A percentile compares a stretch with the other conserved stretches of the same genome.
These are phyloP conservation scores for Emergomyces africanus DNA, from an alignment of 2,329 filamentous ascomycete species.

Conservation along the genomic window DNA sequence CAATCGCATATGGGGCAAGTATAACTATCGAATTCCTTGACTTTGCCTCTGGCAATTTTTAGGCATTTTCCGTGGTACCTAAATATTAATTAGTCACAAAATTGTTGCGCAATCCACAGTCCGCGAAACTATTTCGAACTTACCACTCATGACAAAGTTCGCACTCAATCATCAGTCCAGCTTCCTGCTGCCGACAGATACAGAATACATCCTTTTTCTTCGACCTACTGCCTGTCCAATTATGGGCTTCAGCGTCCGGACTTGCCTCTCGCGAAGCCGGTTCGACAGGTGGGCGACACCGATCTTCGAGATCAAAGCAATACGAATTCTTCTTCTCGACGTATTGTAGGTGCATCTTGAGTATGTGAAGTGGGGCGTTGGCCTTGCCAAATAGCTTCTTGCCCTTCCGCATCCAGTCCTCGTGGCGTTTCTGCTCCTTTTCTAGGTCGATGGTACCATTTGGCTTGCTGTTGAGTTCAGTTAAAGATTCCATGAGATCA, in stretches of 20 bases:
- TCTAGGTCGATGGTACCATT: conserved; percentile 84
- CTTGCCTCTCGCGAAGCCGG: conserved; percentile 75
- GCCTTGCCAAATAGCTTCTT: conserved; percentile 98
- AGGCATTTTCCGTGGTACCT: conserved; percentile 98
- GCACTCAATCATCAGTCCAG: conserved; percentile 99
- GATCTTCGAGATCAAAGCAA: conserved; percentile 86
- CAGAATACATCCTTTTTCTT: conserved; percentile 76
- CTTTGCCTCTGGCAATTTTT: conserved; percentile 93
- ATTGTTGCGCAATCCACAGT: not conserved
- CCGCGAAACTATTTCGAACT: conserved; percentile 21
- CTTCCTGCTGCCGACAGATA: conserved; percentile 84
- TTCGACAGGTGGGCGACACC: conserved; percentile 79
- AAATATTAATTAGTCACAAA: conserved; percentile 16
- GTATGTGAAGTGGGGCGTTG: conserved; percentile 89
- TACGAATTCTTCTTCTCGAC: conserved; percentile 79
- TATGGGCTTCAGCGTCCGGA: conserved; percentile 38
- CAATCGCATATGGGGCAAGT: conserved; percentile 98
- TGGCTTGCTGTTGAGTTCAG: conserved; percentile 85
- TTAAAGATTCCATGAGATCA: conserved; percentile 74
- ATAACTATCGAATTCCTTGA: conserved; percentile 97
- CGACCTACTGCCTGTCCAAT: conserved; percentile 32
- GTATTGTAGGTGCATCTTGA: conserved; percentile 88
- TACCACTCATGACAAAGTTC: conserved; percentile 96
- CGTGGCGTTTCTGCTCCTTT: conserved; percentile 84
- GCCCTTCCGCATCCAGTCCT: conserved; percentile 98